These are phyloP conservation scores for Lepidium africanum DNA, from an alignment of 345 rosid genomes.

Conservation along the genomic window DNA sequence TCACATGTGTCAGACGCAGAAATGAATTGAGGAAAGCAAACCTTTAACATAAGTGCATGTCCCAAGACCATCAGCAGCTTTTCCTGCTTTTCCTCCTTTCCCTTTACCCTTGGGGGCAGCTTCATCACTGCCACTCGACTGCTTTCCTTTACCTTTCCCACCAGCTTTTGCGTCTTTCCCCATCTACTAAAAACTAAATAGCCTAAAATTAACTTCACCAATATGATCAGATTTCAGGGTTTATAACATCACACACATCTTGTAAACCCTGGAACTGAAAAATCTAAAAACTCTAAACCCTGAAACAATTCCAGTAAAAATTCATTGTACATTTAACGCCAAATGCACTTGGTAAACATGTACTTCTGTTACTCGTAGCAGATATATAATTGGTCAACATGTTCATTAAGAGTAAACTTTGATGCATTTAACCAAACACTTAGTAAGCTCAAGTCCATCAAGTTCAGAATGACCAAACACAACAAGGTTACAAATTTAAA, in stretches of 20 bases:
- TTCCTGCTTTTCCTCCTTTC: slow-evolving; percentile 74
- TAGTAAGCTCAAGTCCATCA: not conserved
- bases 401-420: not conserved
- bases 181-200: slow-evolving; percentile 27
- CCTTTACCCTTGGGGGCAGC: slow-evolving; percentile 83
- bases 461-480: not conserved
- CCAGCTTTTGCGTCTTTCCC: slow-evolving; percentile 65
- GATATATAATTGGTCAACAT: not conserved
- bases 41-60: slow-evolving; percentile 99
- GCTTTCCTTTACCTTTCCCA: slow-evolving; percentile 89
- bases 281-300: not conserved
- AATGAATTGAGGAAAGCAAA: not conserved
- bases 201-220: not conserved
- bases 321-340: not conserved
- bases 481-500: not conserved
- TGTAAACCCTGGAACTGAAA: not conserved
- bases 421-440: not conserved
- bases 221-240: not conserved
- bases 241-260: not conserved
- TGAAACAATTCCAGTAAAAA: not conserved
- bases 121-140: slow-evolving; percentile 66
- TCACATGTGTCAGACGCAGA: not conserved
- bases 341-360: too few species aligned
- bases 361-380: not conserved
- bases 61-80: slow-evolving; percentile 82